Percentiles rank a stretch among this genome's conserved stretches.
phyloP scores from a whole-genome alignment of 2,329 filamentous ascomycete species.

The Penicillium fuscoglaucum region DNA sequence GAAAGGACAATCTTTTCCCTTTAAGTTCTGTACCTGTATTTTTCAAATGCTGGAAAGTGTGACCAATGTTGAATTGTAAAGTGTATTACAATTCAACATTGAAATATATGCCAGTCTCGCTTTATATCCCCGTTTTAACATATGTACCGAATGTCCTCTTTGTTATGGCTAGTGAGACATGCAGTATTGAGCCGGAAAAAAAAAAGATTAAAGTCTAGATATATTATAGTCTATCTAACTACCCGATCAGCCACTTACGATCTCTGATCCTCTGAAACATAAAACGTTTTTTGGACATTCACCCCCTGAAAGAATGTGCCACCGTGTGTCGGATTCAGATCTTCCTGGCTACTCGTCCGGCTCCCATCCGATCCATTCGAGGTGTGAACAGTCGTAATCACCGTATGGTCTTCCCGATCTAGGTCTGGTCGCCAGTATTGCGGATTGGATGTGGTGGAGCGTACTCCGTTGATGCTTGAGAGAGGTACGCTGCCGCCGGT shows the following conservation, averaged over 20 bases:
- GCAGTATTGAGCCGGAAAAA: not conserved
- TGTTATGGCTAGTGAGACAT: too few relatives aligned
- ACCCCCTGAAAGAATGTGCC: constrained; percentile 29
- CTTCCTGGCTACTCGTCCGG: constrained; percentile 36
- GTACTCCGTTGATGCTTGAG: constrained; percentile 30
- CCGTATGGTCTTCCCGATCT: constrained; percentile 25
- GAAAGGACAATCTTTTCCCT: too few relatives aligned
- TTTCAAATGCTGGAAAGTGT: too few relatives aligned
- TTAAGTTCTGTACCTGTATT: too few relatives aligned
- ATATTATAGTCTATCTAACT: not conserved
- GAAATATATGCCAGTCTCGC: too few relatives aligned
- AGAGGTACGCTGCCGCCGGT: constrained; percentile 33
- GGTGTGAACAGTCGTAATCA: constrained; percentile 33
- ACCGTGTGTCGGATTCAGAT: constrained; percentile 31
- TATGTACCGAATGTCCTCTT: too few relatives aligned
- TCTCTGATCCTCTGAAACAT: constrained; percentile 30
- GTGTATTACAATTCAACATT: too few relatives aligned
- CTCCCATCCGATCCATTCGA: constrained; percentile 23
- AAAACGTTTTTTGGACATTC: constrained; percentile 38
- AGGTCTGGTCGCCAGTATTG: constrained; percentile 37
- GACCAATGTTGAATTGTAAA: too few relatives aligned
- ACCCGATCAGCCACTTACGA: not conserved
- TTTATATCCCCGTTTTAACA: too few relatives aligned
- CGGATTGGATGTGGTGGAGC: constrained; percentile 22
- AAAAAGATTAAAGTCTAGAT: not conserved